Conservation (phyloP, 2,329 filamentous ascomycete genomes). For the Thelonectria olida region DNA sequence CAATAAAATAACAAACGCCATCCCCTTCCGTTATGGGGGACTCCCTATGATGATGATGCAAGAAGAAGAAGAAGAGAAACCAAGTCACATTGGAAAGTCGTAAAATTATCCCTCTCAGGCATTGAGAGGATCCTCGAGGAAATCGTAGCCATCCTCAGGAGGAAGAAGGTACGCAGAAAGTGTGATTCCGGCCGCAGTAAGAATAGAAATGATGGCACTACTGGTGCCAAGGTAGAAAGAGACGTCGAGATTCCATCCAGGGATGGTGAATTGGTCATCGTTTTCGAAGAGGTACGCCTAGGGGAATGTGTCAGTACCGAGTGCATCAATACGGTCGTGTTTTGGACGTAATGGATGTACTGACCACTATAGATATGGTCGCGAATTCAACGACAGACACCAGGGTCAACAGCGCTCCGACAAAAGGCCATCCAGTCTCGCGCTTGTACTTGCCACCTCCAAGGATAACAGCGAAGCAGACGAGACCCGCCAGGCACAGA, state of each 20-base stretch:
- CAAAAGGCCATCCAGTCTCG: conserved; percentile 83
- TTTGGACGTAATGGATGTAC: conserved; percentile 45
- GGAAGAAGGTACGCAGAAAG: conserved; percentile 76
- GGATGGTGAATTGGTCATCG: conserved; percentile 81
- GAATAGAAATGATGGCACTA: conserved; percentile 62
- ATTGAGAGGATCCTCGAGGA: conserved; percentile 64
- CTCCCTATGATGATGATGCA: not conserved
- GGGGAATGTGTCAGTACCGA: conserved; percentile 17
- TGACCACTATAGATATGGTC: conserved; percentile 85
- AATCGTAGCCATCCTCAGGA: conserved; percentile 86
- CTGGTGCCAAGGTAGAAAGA: conserved; percentile 78
- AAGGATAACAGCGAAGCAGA: conserved; percentile 81
- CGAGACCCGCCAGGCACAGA: conserved; percentile 82
- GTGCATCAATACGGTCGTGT: not conserved
- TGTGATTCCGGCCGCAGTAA: conserved; percentile 67
- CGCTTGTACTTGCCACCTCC: conserved; percentile 81
- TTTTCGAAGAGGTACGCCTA: conserved; percentile 86
- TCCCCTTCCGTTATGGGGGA: not conserved
- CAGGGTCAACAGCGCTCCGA: conserved; percentile 71
- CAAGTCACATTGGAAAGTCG: not conserved
- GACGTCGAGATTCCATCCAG: conserved; percentile 81
- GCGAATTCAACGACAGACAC: conserved; percentile 76
- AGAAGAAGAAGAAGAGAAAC: not conserved
- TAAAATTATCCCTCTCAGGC: conserved; percentile 44
- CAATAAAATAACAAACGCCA: not conserved